A percentile compares a stretch with the other conserved stretches of the same genome.
phyloP scores from a whole-genome alignment of 345 rosid species.

The Ailanthus altissimus region DNA sequence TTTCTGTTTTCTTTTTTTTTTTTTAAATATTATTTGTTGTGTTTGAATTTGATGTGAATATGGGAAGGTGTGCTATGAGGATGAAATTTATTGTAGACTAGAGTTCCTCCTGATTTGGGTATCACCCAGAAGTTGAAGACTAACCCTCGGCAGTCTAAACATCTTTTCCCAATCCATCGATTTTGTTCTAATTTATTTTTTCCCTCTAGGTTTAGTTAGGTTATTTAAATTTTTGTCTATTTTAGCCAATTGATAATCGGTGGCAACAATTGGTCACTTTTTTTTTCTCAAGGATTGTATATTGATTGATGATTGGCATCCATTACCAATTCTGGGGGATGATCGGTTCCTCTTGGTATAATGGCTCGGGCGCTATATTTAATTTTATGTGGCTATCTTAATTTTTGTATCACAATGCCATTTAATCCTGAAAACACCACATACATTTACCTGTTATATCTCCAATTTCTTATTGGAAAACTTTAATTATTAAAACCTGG shows the following conservation, averaged over 20 bases:
- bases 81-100: conserved; percentile 80
- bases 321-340: conserved; percentile 95
- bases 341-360: conserved; percentile 67
- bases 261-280: no score
- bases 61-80: conserved; percentile 55
- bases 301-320: conserved; percentile 39
- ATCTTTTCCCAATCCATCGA: not conserved
- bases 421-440: conserved; percentile 89
- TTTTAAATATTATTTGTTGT: no score
- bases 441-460: conserved; percentile 21
- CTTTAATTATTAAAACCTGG: no score
- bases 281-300: no score
- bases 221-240: not conserved
- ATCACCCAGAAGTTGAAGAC: conserved; percentile 70
- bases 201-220: not conserved
- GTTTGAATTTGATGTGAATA: not conserved
- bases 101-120: conserved; percentile 99
- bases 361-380: conserved; percentile 85
- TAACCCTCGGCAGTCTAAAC: conserved; percentile 99
- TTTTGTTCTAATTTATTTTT: not conserved
- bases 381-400: conserved; percentile 70
- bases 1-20: no score
- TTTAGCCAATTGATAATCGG: no score
- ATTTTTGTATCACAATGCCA: conserved; percentile 41
- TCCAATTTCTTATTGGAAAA: no score